A percentile compares a stretch with the other conserved stretches of the same genome.
These are phyloP conservation scores for Rosa hybrid DNA, from an alignment of 331 rosid genomes.

Conservation along the genomic window DNA sequence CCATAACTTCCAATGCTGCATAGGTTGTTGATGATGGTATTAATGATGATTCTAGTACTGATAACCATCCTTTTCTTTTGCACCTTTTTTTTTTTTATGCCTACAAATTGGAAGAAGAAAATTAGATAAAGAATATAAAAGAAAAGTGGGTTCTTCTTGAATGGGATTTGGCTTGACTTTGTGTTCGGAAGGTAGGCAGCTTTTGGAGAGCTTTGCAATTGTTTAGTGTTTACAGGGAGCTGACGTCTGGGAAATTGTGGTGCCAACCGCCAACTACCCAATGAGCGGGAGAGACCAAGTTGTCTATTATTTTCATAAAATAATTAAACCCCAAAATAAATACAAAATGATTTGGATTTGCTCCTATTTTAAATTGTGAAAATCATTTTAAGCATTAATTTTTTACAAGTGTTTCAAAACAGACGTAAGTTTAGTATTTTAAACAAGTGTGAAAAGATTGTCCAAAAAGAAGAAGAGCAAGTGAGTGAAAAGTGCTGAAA, in stretches of 20 bases:
- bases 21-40: slow-evolving; percentile 9
- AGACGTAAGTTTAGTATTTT: not conserved
- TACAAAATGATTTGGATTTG: not conserved
- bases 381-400: not conserved
- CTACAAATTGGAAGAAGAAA: not conserved
- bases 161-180: slow-evolving; percentile 8
- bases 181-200: not conserved
- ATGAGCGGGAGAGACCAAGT: not conserved
- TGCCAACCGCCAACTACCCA: not conserved
- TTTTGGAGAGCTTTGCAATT: not conserved
- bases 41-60: not conserved
- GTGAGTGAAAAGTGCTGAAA: not conserved
- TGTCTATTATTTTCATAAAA: not conserved
- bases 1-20: slow-evolving; percentile 24
- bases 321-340: not conserved
- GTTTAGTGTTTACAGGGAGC: not conserved
- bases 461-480: no score
- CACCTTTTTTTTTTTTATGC: not conserved
- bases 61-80: slow-evolving; percentile 40
- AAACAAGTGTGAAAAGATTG: not conserved
- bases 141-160: not conserved
- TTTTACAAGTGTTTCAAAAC: not conserved
- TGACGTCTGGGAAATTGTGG: not conserved
- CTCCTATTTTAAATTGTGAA: not conserved
- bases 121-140: not conserved